phyloP scores from a whole-genome alignment of 495 filamentous ascomycete species.

The Tricharina praecox region DNA sequence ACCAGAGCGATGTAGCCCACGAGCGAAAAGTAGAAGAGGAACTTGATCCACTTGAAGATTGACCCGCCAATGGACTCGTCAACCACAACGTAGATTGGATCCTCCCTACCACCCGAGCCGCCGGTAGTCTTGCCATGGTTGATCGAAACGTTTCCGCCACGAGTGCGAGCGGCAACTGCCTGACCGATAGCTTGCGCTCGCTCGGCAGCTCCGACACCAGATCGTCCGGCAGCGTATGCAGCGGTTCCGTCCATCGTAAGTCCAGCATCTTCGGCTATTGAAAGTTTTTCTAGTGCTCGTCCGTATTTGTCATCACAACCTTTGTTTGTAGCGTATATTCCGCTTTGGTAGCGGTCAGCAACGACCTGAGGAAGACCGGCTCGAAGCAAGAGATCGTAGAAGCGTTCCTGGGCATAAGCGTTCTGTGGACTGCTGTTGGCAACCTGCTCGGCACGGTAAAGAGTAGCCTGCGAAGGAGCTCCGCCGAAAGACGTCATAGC shows the following conservation, averaged over 20 bases:
- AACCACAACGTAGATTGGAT: constrained; percentile 86
- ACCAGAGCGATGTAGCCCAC: constrained; percentile 57
- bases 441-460: constrained; percentile 63
- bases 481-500: constrained; percentile 36
- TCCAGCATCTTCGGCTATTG: constrained; percentile 34
- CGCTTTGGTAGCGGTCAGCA: constrained; percentile 70
- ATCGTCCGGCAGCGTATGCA: constrained; percentile 30
- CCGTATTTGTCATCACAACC: constrained; percentile 57
- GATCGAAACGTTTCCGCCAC: constrained; percentile 47
- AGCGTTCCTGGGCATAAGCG: constrained; percentile 71
- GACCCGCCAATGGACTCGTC: constrained; percentile 65
- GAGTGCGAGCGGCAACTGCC: constrained; percentile 59
- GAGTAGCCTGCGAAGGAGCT: constrained; percentile 38
- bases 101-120: constrained; percentile 46
- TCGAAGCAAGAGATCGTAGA: constrained; percentile 78
- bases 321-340: constrained; percentile 62
- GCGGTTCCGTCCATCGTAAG: constrained; percentile 19
- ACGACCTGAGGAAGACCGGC: constrained; percentile 87
- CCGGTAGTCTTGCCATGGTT: constrained; percentile 30
- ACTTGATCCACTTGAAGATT: constrained; percentile 82
- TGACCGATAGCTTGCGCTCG: constrained; percentile 74
- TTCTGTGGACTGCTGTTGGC: constrained; percentile 84
- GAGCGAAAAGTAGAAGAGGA: constrained; percentile 58
- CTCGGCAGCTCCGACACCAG: constrained; percentile 23
- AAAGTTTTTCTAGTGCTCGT: constrained; percentile 52